phyloP scores from a whole-genome alignment of 2,329 filamentous ascomycete genomes.

The Neoarthrinium moseri region DNA sequence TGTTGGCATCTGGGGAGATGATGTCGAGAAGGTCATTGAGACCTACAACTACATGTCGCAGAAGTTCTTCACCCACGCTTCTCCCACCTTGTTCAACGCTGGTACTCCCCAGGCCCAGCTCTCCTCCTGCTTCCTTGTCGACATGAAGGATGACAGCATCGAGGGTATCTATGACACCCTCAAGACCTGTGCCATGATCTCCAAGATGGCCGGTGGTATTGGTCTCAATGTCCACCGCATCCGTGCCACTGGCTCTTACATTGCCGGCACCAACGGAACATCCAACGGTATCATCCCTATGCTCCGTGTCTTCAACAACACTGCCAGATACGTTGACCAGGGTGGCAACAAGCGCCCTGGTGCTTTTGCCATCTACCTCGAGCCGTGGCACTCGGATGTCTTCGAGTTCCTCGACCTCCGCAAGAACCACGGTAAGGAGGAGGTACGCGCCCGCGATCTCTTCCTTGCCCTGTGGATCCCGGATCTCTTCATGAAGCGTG shows the following conservation, averaged over 20 bases:
- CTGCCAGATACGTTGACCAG: constrained; percentile 96
- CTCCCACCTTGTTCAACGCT: constrained; percentile 96
- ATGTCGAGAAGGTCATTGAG: constrained; percentile 92
- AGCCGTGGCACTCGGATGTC: constrained; percentile 98
- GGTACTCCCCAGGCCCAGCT: constrained; percentile 93
- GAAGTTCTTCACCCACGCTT: constrained; percentile 98
- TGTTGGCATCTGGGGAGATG: constrained; percentile 92
- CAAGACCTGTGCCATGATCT: constrained; percentile 99
- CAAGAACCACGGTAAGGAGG: constrained; percentile 99
- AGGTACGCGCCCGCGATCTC: constrained; percentile 92
- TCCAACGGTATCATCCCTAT: constrained; percentile 97
- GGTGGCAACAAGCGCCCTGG: constrained; percentile 99
- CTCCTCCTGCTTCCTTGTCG: constrained; percentile 97
- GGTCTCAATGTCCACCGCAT: constrained; percentile 96
- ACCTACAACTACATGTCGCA: constrained; percentile 99
- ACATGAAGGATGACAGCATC: constrained; percentile 99
- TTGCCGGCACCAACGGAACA: constrained; percentile 95
- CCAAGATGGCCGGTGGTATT: constrained; percentile 98
- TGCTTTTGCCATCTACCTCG: constrained; percentile 97
- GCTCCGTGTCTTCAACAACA: constrained; percentile 99
- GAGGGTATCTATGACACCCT: constrained; percentile 99
- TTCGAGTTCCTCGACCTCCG: constrained; percentile 96
- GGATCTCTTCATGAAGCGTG: constrained; percentile 99
- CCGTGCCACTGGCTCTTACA: constrained; percentile 95
- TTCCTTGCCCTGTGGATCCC: constrained; percentile 99